Conservation (phyloP, 2,329 filamentous ascomycete genomes). For the Stachybotrys chlorohalonatus region DNA sequence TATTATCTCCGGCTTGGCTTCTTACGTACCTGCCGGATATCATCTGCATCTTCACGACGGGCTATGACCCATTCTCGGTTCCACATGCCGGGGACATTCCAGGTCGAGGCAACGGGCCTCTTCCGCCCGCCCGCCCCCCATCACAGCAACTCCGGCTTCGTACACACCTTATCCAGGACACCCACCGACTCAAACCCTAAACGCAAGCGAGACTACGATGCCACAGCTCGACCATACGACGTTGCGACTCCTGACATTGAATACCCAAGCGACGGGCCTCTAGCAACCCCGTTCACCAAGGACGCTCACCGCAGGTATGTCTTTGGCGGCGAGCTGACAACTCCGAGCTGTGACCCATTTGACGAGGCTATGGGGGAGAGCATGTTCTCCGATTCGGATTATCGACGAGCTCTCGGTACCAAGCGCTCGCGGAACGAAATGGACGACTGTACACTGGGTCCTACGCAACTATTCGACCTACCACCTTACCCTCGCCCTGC, state of each 20-base stretch:
- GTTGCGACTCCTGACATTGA: not conserved
- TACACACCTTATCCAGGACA: slow-evolving; percentile 11
- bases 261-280: not conserved
- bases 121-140: slow-evolving; percentile 37
- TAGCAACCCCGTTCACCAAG: not conserved
- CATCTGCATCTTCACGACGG: not conserved
- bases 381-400: slow-evolving; percentile 48
- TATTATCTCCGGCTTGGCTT: not conserved
- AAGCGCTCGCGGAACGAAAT: slow-evolving; percentile 28
- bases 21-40: not conserved
- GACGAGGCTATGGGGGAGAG: slow-evolving; percentile 36
- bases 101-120: slow-evolving; percentile 26
- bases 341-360: slow-evolving; percentile 25
- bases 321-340: slow-evolving; percentile 45
- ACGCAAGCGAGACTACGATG: slow-evolving; percentile 34
- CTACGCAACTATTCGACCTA: slow-evolving; percentile 21
- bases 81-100: slow-evolving; percentile 26
- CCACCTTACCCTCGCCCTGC: slow-evolving; percentile 18
- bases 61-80: slow-evolving; percentile 20
- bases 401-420: slow-evolving; percentile 42
- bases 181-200: slow-evolving; percentile 23
- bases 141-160: slow-evolving; percentile 27
- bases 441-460: slow-evolving; percentile 22
- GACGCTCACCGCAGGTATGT: slow-evolving; percentile 26
- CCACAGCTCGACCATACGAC: slow-evolving; percentile 4